These are phyloP conservation scores for Mrakia gelida DNA, from an alignment of 768 basidiomycete genomes.

Conservation along the genomic window DNA sequence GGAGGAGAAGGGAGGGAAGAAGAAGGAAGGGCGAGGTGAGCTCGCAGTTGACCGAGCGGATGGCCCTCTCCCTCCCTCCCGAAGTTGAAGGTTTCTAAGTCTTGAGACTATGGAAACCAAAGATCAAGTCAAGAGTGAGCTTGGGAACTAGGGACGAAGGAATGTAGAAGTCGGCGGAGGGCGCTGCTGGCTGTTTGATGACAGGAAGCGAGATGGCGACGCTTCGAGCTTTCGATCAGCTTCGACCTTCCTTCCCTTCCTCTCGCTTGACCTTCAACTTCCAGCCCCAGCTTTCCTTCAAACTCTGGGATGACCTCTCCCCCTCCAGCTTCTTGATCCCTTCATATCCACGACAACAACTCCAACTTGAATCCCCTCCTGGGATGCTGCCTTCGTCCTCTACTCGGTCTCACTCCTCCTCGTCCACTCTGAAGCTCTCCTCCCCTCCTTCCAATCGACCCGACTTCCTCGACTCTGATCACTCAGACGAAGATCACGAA, in stretches of 20 bases:
- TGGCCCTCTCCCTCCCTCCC: too few species aligned
- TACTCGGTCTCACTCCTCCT: background rate
- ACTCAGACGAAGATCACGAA: background rate
- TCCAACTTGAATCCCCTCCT: background rate
- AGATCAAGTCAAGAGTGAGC: too few species aligned
- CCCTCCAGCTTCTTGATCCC: background rate
- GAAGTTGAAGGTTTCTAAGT: too few species aligned
- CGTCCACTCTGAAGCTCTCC: background rate
- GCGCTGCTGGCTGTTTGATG: too few species aligned
- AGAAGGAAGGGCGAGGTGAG: background rate
- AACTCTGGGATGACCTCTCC: background rate
- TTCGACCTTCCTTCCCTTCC: background rate
- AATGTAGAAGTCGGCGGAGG: too few species aligned
- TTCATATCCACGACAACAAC: background rate
- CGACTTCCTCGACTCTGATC: slow-evolving; percentile 7
- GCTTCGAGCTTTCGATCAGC: too few species aligned
- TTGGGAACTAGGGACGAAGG: too few species aligned
- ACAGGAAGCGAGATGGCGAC: too few species aligned
- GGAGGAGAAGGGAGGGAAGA: background rate
- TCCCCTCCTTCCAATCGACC: slow-evolving; percentile 3
- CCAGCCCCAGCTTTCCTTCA: background rate
- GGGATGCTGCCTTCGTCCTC: background rate
- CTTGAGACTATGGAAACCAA: too few species aligned
- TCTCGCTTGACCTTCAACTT: background rate
- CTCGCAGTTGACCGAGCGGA: too few species aligned